phyloP scores from a whole-genome alignment of 768 basidiomycete genomes.

The Cystofilobasidium bisporidii region DNA sequence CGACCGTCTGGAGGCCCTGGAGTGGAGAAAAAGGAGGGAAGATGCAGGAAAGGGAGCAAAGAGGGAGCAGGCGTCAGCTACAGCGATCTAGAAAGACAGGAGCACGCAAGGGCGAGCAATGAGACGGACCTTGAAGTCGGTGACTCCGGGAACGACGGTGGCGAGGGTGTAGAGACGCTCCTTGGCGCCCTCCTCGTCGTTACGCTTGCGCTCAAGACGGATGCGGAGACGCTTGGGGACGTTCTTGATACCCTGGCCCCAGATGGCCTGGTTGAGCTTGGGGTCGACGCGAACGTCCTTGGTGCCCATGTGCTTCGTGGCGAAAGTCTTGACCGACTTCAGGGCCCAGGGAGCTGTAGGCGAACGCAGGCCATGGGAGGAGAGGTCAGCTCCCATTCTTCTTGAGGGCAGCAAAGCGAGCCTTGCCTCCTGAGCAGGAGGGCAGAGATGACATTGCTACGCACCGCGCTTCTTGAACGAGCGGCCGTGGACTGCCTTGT shows the following conservation, averaged over 20 bases:
- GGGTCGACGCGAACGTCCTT: constrained; percentile 88
- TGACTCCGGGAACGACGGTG: constrained; percentile 52
- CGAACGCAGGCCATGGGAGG: no score
- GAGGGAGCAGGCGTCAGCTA: no score
- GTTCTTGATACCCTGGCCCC: constrained; percentile 80
- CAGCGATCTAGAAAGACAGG: no score
- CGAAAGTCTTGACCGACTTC: constrained; percentile 86
- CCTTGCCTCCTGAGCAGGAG: not conserved
- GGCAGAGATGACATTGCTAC: constrained; percentile 3
- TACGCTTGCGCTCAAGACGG: constrained; percentile 93
- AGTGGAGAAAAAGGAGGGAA: not conserved
- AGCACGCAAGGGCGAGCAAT: not conserved
- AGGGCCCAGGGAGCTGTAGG: constrained; percentile 74
- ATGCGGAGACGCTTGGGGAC: constrained; percentile 87
- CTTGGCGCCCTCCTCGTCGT: constrained; percentile 97
- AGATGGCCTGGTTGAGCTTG: constrained; percentile 88
- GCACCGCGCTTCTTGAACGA: constrained; percentile 26
- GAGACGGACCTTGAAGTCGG: constrained; percentile 46
- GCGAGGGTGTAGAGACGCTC: constrained; percentile 95
- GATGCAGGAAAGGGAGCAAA: no score
- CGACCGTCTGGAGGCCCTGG: constrained; percentile 7
- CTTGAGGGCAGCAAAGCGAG: no score
- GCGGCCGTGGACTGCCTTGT: constrained; percentile 52
- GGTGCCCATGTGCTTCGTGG: constrained; percentile 92
- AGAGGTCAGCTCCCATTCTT: no score